These are phyloP conservation scores for Vigna reflexopilosa DNA, from an alignment of 306 rosid genomes.

Conservation along the genomic window DNA sequence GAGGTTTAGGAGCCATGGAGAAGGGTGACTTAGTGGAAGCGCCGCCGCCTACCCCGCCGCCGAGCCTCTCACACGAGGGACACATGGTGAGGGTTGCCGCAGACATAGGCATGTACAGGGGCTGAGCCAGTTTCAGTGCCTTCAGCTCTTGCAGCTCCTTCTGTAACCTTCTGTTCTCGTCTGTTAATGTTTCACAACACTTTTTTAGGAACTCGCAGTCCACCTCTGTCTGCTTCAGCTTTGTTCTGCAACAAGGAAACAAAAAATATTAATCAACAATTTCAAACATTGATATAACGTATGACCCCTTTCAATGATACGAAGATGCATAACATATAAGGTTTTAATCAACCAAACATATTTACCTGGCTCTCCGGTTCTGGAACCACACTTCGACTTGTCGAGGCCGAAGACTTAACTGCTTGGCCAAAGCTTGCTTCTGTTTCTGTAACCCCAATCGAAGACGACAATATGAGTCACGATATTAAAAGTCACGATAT, in stretches of 20 bases:
- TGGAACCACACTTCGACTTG: constrained; percentile 99
- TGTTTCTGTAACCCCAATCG: constrained; percentile 69
- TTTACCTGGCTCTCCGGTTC: constrained; percentile 91
- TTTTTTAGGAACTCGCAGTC: constrained; percentile 92
- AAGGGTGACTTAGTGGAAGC: constrained; percentile 64
- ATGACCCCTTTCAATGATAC: not conserved
- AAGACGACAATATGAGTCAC: not conserved
- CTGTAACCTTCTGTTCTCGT: constrained; percentile 83
- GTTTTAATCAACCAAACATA: not conserved
- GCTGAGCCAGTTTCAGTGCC: constrained; percentile 74
- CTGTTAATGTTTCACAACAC: constrained; percentile 90
- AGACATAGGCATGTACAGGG: constrained; percentile 89
- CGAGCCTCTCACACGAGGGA: constrained; percentile 87
- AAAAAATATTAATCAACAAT: not conserved
- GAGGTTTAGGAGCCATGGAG: constrained; percentile 76
- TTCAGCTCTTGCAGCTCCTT: constrained; percentile 88
- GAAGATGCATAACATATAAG: not conserved
- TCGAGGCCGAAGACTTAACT: constrained; percentile 77
- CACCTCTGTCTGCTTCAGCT: constrained; percentile 94
- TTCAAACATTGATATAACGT: not conserved
- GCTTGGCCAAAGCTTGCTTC: constrained; percentile 91
- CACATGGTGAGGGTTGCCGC: constrained; percentile 93
- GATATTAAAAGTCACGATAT: not conserved
- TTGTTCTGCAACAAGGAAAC: constrained; percentile 63
- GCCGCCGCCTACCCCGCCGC: constrained; percentile 40